Conservation (phyloP, 2,329 filamentous ascomycete species). For the Metarhizium rileyi region DNA sequence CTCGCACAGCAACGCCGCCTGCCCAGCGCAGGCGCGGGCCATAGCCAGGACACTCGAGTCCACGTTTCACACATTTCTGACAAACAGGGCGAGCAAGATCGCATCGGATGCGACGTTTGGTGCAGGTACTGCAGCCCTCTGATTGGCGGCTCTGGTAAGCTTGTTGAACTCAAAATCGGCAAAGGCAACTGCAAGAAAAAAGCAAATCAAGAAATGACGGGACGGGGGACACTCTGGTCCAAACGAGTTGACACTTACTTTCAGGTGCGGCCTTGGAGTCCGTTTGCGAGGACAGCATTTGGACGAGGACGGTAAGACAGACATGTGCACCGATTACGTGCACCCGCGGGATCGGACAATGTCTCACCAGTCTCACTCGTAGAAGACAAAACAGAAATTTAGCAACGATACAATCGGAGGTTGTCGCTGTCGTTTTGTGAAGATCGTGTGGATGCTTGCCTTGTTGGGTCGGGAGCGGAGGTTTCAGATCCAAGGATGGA, state of each 20-base stretch:
- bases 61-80: constrained; percentile 19
- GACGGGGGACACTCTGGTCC: neutral
- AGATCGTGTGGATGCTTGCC: no score
- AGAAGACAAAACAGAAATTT: neutral
- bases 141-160: neutral
- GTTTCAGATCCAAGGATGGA: no score
- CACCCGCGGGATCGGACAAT: neutral
- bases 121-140: constrained; percentile 18
- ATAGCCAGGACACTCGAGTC: constrained; percentile 18
- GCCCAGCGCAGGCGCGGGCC: constrained; percentile 18
- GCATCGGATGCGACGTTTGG: constrained; percentile 19
- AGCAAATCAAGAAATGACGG: neutral
- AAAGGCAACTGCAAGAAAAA: neutral
- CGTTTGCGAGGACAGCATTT: neutral
- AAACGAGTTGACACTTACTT: neutral
- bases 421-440: no score
- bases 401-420: no score
- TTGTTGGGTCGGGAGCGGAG: no score
- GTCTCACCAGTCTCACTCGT: neutral
- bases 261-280: neutral
- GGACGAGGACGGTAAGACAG: neutral
- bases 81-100: constrained; percentile 16
- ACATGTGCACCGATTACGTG: neutral
- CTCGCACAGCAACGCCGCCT: constrained; percentile 17
- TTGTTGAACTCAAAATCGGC: neutral